These are phyloP conservation scores for Zygosaccharomyces siamensis DNA, from an alignment of 805 yeast genomes.

Conservation along the genomic window DNA sequence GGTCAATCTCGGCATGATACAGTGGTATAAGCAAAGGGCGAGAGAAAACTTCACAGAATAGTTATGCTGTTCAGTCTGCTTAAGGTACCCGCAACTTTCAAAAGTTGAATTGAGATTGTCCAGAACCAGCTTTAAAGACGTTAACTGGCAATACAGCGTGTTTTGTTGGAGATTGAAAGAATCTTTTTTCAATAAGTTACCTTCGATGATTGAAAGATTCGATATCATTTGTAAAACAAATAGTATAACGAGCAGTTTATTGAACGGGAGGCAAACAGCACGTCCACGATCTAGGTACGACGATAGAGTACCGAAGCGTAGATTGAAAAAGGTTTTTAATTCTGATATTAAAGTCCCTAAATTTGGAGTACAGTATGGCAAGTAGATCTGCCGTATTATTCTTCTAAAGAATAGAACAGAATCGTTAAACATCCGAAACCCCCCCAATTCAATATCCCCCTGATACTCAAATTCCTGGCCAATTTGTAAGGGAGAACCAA, in stretches of 20 bases:
- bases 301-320: not conserved
- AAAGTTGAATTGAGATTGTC: not conserved
- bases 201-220: not conserved
- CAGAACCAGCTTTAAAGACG: not conserved
- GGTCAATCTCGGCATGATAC: not conserved
- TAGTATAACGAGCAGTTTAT: not conserved
- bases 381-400: not conserved
- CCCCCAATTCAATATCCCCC: not conserved
- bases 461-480: conserved; percentile 2
- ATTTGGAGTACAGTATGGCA: not conserved
- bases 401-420: not conserved
- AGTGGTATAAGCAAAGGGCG: not conserved
- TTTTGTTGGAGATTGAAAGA: not conserved
- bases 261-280: not conserved
- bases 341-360: not conserved
- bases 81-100: not conserved
- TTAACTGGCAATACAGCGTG: not conserved
- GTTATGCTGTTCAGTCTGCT: not conserved
- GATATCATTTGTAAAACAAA: not conserved
- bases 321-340: not conserved
- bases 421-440: not conserved
- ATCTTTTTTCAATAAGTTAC: not conserved
- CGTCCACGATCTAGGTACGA: not conserved
- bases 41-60: not conserved
- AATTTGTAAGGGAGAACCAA: conserved; percentile 11